Percentiles rank a stretch among this genome's conserved stretches.
Evolutionary conservation across 306 rosid genomes (phyloP).

Genomic region (Aeschynomene evenia): DNA sequence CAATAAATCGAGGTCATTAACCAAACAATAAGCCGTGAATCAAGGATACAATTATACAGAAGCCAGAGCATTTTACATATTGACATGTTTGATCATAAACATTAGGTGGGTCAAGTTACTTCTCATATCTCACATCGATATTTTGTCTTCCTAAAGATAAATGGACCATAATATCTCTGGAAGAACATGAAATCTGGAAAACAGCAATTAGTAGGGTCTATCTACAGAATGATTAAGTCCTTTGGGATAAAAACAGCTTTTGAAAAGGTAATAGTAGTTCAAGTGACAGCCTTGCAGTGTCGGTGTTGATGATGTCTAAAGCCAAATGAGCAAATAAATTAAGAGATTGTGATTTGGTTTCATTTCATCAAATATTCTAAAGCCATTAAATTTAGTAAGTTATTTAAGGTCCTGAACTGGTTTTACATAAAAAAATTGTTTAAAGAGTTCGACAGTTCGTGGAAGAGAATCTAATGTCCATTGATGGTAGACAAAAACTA

Average conservation of each 20-base stretch:
- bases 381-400: slow-evolving; percentile 11
- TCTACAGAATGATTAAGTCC: slow-evolving; percentile 45
- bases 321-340: slow-evolving; percentile 41
- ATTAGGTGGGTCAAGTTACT: slow-evolving; percentile 27
- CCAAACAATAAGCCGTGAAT: background rate
- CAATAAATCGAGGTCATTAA: background rate
- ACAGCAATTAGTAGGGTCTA: slow-evolving; percentile 45
- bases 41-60: background rate
- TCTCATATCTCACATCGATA: slow-evolving; percentile 7
- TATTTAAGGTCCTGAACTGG: background rate
- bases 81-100: background rate
- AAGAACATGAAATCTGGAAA: slow-evolving; percentile 18
- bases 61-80: background rate
- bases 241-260: slow-evolving; percentile 43
- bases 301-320: slow-evolving; percentile 47
- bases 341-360: slow-evolving; percentile 38
- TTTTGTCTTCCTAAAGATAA: slow-evolving; percentile 16
- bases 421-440: slow-evolving; percentile 22
- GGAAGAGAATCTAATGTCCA: slow-evolving; percentile 33
- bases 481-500: slow-evolving; percentile 22
- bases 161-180: slow-evolving; percentile 24
- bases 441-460: slow-evolving; percentile 1
- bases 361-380: slow-evolving; percentile 28
- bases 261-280: slow-evolving; percentile 38
- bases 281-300: slow-evolving; percentile 50